phyloP scores from a whole-genome alignment of 768 basidiomycete species.

The Termitomyces sp. region DNA sequence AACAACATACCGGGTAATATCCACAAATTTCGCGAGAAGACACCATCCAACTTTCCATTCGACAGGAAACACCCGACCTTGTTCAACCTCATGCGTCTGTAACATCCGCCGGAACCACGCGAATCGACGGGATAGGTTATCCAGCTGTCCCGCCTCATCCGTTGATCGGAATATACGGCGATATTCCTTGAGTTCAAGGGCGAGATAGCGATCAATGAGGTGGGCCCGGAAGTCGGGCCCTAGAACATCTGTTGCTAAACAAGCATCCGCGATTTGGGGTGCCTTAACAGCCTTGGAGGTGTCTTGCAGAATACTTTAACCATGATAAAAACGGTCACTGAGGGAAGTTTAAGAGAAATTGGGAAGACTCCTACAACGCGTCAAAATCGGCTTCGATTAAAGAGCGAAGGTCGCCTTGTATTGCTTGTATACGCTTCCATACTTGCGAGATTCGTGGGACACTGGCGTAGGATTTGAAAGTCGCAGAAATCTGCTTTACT shows the following conservation, averaged over 20 bases:
- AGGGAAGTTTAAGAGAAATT: not conserved
- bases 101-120: slow-evolving; percentile 92
- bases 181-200: slow-evolving; percentile 91
- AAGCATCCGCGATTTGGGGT: slow-evolving; percentile 73
- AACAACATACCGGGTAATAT: slow-evolving; percentile 71
- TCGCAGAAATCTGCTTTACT: slow-evolving; percentile 78
- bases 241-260: slow-evolving; percentile 84
- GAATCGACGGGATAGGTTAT: slow-evolving; percentile 89
- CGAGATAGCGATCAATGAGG: slow-evolving; percentile 85
- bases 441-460: slow-evolving; percentile 76
- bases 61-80: slow-evolving; percentile 76
- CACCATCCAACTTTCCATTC: slow-evolving; percentile 86
- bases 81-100: slow-evolving; percentile 83
- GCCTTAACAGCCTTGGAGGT: slow-evolving; percentile 62
- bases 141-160: slow-evolving; percentile 94
- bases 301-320: slow-evolving; percentile 52
- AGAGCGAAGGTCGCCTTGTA: slow-evolving; percentile 77
- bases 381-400: slow-evolving; percentile 91
- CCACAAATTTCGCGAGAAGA: slow-evolving; percentile 81
- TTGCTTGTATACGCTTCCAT: slow-evolving; percentile 75
- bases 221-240: slow-evolving; percentile 79
- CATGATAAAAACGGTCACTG: not conserved
- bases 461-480: slow-evolving; percentile 76
- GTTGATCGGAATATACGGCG: slow-evolving; percentile 90
- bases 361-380: slow-evolving; percentile 64